These are phyloP conservation scores for Coelastrella sp. DNA, from an alignment of 139 green algal species.

Conservation along the genomic window DNA sequence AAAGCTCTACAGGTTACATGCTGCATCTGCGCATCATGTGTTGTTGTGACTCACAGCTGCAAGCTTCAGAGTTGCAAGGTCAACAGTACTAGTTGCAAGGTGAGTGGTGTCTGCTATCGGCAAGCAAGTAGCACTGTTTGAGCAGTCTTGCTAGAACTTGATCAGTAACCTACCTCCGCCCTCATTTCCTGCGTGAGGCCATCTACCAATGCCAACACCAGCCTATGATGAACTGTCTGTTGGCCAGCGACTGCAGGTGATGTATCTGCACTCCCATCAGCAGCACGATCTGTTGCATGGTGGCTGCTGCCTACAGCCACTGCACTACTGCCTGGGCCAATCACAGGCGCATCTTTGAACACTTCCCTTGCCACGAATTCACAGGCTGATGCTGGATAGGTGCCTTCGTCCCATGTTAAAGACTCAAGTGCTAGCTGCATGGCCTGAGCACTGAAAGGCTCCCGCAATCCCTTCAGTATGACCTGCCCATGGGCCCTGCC, in stretches of 20 bases:
- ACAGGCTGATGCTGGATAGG: constrained; percentile 55
- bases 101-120: background rate
- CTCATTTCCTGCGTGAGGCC: constrained; percentile 60
- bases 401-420: constrained; percentile 57
- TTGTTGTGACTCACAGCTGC: too few species aligned
- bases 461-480: constrained; percentile 55
- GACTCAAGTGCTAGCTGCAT: constrained; percentile 53
- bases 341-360: constrained; percentile 31
- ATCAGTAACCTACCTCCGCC: background rate
- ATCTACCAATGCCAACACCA: constrained; percentile 59
- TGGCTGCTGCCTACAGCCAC: background rate
- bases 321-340: too few species aligned
- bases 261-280: too few species aligned
- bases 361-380: constrained; percentile 52
- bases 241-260: background rate
- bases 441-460: constrained; percentile 36
- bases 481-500: constrained; percentile 48
- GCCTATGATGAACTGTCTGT: constrained; percentile 7
- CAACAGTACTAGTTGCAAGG: too few species aligned
- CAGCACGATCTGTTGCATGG: background rate
- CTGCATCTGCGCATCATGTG: too few species aligned
- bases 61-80: too few species aligned
- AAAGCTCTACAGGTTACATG: too few species aligned
- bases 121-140: too few species aligned
- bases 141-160: too few species aligned